These are phyloP conservation scores for Skeletonema menzelii DNA, from an alignment of 108 stramenopile species.

Conservation along the genomic window DNA sequence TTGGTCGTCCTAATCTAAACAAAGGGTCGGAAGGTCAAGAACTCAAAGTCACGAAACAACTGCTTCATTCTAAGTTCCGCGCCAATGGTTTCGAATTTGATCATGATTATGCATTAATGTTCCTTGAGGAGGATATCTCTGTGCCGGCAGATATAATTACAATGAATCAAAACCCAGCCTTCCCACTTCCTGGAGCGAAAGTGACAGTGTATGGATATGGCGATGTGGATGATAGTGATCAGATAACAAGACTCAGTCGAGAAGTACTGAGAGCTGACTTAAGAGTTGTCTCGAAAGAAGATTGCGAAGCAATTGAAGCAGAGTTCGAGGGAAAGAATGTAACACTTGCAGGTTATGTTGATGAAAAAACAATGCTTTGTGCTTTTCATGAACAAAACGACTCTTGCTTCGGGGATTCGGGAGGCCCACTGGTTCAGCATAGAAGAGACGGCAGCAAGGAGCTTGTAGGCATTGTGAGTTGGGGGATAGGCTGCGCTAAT, in stretches of 20 bases:
- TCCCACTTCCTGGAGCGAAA: not conserved
- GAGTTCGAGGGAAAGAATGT: conserved; percentile 11
- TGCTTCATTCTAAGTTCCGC: conserved; percentile 11
- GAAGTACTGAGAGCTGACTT: not conserved
- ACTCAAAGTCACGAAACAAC: not conserved
- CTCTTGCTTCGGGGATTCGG: conserved; percentile 32
- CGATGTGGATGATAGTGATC: not conserved
- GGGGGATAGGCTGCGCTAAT: conserved; percentile 45
- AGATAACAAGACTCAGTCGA: not conserved
- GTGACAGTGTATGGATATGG: conserved; percentile 25
- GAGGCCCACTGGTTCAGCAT: conserved; percentile 19
- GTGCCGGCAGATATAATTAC: conserved; percentile 1
- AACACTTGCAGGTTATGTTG: conserved; percentile 15
- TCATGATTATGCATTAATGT: conserved; percentile 21
- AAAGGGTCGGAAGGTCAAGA: conserved; percentile 1
- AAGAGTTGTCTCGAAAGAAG: not conserved
- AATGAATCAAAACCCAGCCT: not conserved
- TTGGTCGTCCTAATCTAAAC: conserved; percentile 13
- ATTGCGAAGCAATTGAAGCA: conserved; percentile 1
- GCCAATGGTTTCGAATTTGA: not conserved
- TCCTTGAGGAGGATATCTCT: conserved; percentile 5
- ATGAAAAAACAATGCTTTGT: conserved; percentile 21
- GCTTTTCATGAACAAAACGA: conserved; percentile 9
- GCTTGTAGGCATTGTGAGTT: conserved; percentile 36
- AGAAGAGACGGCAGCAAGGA: conserved; percentile 3